A percentile compares a stretch with the other conserved stretches of the same genome.
Conservation (phyloP, 2,329 filamentous ascomycete genomes). For the Fusarium austroafricanum region DNA sequence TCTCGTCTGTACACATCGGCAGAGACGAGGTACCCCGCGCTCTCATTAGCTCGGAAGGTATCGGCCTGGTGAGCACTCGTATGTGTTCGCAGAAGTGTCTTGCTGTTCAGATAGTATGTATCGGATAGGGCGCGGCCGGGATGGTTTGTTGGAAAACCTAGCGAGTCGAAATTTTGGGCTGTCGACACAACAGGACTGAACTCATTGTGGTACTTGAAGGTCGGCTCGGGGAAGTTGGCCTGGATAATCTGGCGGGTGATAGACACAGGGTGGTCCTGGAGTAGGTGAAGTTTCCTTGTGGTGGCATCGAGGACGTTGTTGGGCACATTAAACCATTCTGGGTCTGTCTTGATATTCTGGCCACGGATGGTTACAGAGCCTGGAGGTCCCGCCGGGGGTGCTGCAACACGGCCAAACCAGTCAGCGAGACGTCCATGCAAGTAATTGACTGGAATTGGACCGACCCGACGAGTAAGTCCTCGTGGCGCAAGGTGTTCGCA, state of each 20-base stretch:
- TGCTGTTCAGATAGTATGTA: slow-evolving; percentile 93
- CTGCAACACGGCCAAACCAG: slow-evolving; percentile 32
- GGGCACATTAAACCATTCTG: slow-evolving; percentile 86
- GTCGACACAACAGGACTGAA: slow-evolving; percentile 87
- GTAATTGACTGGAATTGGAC: slow-evolving; percentile 27
- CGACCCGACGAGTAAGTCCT: slow-evolving; percentile 45
- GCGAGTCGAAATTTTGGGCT: slow-evolving; percentile 93
- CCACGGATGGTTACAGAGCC: slow-evolving; percentile 68
- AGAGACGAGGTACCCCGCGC: slow-evolving; percentile 86
- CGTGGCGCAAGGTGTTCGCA: slow-evolving; percentile 39
- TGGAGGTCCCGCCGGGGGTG: slow-evolving; percentile 43
- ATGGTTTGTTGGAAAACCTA: slow-evolving; percentile 90
- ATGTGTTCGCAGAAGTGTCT: slow-evolving; percentile 89
- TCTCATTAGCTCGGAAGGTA: slow-evolving; percentile 77
- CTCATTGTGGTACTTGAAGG: slow-evolving; percentile 80
- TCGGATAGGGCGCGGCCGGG: slow-evolving; percentile 88
- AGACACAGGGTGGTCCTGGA: slow-evolving; percentile 86
- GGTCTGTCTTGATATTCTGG: slow-evolving; percentile 68
- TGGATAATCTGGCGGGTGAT: slow-evolving; percentile 95
- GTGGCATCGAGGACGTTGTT: slow-evolving; percentile 79
- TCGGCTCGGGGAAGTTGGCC: slow-evolving; percentile 80
- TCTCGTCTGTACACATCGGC: slow-evolving; percentile 97
- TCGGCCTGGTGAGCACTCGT: slow-evolving; percentile 94
- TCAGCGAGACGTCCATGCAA: slow-evolving; percentile 36
- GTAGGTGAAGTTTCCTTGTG: slow-evolving; percentile 85